Conservation (phyloP, 1,139 yeast species). For the Debaryomyces nepalensis region DNA sequence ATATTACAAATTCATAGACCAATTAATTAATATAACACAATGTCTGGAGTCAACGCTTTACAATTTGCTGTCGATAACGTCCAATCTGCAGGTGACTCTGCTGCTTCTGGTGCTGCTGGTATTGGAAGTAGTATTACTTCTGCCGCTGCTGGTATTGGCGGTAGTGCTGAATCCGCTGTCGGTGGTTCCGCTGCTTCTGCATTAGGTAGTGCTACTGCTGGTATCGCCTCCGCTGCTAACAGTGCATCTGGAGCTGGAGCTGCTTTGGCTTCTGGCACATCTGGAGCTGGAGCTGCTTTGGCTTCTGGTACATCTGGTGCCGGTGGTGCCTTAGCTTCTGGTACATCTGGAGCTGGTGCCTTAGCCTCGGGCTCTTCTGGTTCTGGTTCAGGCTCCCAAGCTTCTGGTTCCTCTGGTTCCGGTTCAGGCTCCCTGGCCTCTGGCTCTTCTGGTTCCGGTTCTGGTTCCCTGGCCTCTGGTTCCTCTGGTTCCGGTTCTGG, state of each 20-base stretch:
- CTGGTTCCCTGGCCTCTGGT: conserved; percentile 20
- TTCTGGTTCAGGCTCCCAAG: conserved; percentile 16
- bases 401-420: conserved; percentile 21
- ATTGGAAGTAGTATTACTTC: conserved; percentile 8
- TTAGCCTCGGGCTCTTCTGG: conserved; percentile 18
- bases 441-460: conserved; percentile 21
- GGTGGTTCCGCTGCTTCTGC: conserved; percentile 22
- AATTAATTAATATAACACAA: conserved; percentile 11
- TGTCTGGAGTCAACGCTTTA: conserved; percentile 29
- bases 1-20: conserved; percentile 5
- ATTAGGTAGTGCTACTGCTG: conserved; percentile 17
- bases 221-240: conserved; percentile 22
- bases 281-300: conserved; percentile 20
- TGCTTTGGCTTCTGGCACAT: conserved; percentile 21
- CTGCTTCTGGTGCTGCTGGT: conserved; percentile 14
- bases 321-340: conserved; percentile 20
- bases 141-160: conserved; percentile 14
- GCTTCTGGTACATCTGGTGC: conserved; percentile 24
- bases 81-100: conserved; percentile 17
- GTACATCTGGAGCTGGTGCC: conserved; percentile 24
- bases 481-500: conserved; percentile 23
- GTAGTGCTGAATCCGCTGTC: conserved; percentile 14
- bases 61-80: conserved; percentile 23
- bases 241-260: conserved; percentile 16
- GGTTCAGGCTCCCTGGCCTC: conserved; percentile 22